These are phyloP conservation scores for Capronia coronata DNA, from an alignment of 2,329 filamentous ascomycete genomes.

Conservation along the genomic window DNA sequence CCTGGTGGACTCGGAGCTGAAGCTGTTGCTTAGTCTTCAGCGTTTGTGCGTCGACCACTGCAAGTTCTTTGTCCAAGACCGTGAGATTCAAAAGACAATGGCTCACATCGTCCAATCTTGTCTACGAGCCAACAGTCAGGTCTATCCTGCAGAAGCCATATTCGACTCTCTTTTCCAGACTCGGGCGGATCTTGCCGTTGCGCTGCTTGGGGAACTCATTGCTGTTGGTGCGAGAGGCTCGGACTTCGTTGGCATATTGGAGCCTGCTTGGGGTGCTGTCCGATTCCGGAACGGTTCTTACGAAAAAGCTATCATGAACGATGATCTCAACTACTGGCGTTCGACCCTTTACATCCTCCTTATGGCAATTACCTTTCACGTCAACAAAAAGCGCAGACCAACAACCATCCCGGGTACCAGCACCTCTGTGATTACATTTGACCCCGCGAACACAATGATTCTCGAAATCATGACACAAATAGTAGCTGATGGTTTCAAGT, in stretches of 20 bases:
- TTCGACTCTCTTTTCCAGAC: conserved; percentile 70
- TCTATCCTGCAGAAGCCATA: conserved; percentile 68
- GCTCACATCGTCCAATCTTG: conserved; percentile 70
- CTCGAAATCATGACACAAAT: conserved; percentile 68
- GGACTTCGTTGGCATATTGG: conserved; percentile 51
- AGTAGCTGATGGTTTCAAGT: conserved; percentile 74
- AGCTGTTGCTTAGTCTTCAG: conserved; percentile 81
- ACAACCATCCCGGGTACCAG: conserved; percentile 27
- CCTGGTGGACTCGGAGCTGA: conserved; percentile 76
- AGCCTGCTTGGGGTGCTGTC: conserved; percentile 56
- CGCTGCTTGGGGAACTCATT: conserved; percentile 72
- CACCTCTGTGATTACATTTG: conserved; percentile 13
- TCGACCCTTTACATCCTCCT: conserved; percentile 79
- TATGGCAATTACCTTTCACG: conserved; percentile 60
- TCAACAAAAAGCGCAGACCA: conserved; percentile 33
- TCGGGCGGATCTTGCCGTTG: conserved; percentile 72
- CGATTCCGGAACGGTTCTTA: conserved; percentile 51
- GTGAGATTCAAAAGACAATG: conserved; percentile 61
- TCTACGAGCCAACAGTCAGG: conserved; percentile 67
- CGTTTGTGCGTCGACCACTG: conserved; percentile 78
- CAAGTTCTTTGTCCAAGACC: conserved; percentile 48
- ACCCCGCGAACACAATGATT: conserved; percentile 34
- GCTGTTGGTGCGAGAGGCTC: conserved; percentile 46
- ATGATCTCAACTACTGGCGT: conserved; percentile 67
- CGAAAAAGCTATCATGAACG: conserved; percentile 51